Evolutionary conservation across 2,329 filamentous ascomycete genomes (phyloP).

Genomic region (Aureobasidium sp.): DNA sequence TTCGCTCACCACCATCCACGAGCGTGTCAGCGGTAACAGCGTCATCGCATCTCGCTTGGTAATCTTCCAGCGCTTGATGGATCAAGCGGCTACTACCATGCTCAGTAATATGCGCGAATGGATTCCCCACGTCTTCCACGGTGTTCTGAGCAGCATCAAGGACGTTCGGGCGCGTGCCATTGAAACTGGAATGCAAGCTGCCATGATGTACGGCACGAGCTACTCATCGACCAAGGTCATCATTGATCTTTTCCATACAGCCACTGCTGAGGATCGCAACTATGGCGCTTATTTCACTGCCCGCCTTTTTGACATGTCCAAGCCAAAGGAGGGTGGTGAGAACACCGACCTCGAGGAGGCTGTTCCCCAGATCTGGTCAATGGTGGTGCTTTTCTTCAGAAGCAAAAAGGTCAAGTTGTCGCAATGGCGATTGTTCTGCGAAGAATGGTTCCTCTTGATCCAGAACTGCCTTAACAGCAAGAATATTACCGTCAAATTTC

Average conservation of each 20-base stretch:
- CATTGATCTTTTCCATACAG: constrained; percentile 53
- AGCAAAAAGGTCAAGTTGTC: constrained; percentile 51
- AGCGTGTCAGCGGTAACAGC: constrained; percentile 70
- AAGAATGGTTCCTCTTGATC: constrained; percentile 69
- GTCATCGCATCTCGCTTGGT: constrained; percentile 69
- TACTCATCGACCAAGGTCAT: constrained; percentile 60
- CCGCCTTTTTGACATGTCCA: constrained; percentile 61
- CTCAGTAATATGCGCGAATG: constrained; percentile 62
- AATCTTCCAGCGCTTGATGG: constrained; percentile 71
- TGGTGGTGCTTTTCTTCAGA: constrained; percentile 70
- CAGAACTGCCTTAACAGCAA: constrained; percentile 77
- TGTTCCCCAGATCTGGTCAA: constrained; percentile 85
- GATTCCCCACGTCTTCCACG: constrained; percentile 74
- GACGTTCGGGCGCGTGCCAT: constrained; percentile 73
- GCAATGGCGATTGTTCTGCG: constrained; percentile 62
- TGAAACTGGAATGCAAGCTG: constrained; percentile 63
- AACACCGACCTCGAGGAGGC: constrained; percentile 43
- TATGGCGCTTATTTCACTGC: constrained; percentile 65
- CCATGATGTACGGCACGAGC: constrained; percentile 62
- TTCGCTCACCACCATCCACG: constrained; percentile 64
- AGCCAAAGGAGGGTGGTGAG: constrained; percentile 39
- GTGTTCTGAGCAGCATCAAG: constrained; percentile 70
- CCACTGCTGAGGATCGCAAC: constrained; percentile 46
- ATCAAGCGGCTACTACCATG: constrained; percentile 66
- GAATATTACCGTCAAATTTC: constrained; percentile 61